Conservation (phyloP, 495 filamentous ascomycete species). For the Neurospora sp. region DNA sequence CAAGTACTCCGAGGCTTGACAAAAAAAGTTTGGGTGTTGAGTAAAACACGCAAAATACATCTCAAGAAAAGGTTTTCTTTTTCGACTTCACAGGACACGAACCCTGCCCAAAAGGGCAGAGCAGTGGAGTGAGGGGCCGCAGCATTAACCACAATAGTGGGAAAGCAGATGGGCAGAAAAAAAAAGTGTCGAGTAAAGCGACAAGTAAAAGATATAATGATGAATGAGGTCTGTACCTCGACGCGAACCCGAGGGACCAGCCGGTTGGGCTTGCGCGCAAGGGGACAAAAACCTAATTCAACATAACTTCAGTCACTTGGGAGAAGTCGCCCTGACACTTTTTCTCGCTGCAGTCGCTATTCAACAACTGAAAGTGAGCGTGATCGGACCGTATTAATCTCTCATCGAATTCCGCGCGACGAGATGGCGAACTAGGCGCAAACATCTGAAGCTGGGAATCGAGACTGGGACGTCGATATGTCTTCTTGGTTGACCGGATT, state of each 20-base stretch:
- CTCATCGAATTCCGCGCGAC: background rate
- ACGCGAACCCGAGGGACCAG: background rate
- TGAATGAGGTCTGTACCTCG: background rate
- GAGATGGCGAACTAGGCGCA: background rate
- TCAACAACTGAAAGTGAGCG: background rate
- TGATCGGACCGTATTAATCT: background rate
- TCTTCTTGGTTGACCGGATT: background rate
- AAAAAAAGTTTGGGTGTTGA: background rate
- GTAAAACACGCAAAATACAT: background rate
- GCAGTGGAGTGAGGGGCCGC: background rate
- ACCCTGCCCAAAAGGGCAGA: background rate
- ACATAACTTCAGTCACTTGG: background rate
- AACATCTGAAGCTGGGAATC: background rate
- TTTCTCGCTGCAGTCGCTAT: background rate
- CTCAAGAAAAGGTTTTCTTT: background rate
- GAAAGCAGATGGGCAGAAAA: background rate
- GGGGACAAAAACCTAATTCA: background rate
- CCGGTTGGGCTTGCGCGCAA: background rate
- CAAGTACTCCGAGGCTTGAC: background rate
- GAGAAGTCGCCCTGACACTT: background rate
- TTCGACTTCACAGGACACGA: background rate
- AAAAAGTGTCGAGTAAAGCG: background rate
- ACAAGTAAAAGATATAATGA: background rate
- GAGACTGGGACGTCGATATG: background rate
- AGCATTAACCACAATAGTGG: slow-evolving; percentile 6